A percentile compares a stretch with the other conserved stretches of the same genome.
These are phyloP conservation scores for Lippia alba DNA, from an alignment of 305 asterid genomes.

Conservation along the genomic window DNA sequence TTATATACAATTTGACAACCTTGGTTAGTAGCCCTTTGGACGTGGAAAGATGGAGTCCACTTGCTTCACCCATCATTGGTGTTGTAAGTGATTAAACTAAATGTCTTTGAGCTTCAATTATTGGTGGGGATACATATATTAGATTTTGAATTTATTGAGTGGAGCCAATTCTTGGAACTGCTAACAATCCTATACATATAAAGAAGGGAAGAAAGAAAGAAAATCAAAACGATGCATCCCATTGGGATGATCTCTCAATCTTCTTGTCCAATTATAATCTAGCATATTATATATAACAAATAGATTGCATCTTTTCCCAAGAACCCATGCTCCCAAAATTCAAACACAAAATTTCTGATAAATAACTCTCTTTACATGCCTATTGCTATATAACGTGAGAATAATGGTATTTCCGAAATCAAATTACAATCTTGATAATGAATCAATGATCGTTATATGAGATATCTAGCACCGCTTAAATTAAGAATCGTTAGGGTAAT, in stretches of 20 bases:
- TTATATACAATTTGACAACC: slow-evolving; percentile 39
- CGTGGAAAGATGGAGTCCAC: slow-evolving; percentile 71
- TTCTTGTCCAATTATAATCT: not conserved
- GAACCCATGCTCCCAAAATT: no score
- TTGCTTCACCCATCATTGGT: slow-evolving; percentile 40
- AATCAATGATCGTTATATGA: no score
- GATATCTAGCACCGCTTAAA: no score
- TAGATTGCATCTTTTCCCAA: slow-evolving; percentile 9
- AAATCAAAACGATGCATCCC: slow-evolving; percentile 30
- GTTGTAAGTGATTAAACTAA: slow-evolving; percentile 38
- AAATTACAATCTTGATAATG: no score
- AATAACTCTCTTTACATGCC: no score
- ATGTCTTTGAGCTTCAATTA: slow-evolving; percentile 48
- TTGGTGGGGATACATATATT: slow-evolving; percentile 39
- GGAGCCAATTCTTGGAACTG: slow-evolving; percentile 20
- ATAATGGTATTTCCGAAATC: no score
- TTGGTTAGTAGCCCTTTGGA: slow-evolving; percentile 43
- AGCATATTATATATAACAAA: slow-evolving; percentile 5
- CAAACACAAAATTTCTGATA: no score
- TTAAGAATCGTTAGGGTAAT: no score
- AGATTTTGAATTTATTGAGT: not conserved
- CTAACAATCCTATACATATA: no score
- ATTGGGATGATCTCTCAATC: slow-evolving; percentile 26
- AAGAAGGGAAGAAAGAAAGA: no score
- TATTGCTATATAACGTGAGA: no score